Evolutionary conservation across 345 rosid species (phyloP), one percentile per base, ranked within the genome.

Genomic region (Brassica nigra): DNA sequence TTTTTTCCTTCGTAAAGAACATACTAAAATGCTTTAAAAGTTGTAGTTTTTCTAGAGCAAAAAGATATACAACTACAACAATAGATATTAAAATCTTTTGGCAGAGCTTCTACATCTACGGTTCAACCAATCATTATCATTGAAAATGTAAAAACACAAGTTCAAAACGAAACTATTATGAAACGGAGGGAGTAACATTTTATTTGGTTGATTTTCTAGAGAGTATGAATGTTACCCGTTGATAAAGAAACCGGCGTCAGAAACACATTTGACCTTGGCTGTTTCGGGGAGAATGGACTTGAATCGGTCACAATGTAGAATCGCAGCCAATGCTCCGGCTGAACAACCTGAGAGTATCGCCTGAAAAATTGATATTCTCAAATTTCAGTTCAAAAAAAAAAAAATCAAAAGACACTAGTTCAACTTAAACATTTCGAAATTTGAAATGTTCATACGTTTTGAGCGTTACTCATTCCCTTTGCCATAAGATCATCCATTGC

Each of bases 301-400:
- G 83, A 95, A 95, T 58, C 84, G 80, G 82, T 95, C 98, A 15
- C 98, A 95, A 58, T 95, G 89, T 82, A 95, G 76, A 71, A 95
- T 91, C 6, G 97, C 85, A 64, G 97, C 86, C 90, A 95, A 84
- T 67, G 97, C 98, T 44, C 99, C 98, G n/a, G 99, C 99, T 61
- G 99, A 95, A 80, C 99, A 95, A 68, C 98, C 99, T 0, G 98
- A 87, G 49, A 95, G 94, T 83, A 95, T 80, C 68, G 98, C 99
- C 99, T 95, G 66, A 23, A 63, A 63, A 63, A 37, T 28, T 29
- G 0, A 74, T 62, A 36, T 62, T 3, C 62, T 62, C 23, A 54
- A 52, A 74, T 7, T 8, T 62, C 3, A n/a, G 20, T 27, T 6
- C 39, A 1, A 8, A n/a, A 52, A 20, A 33, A 0, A 68, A 79